Percentiles rank a stretch among this genome's conserved stretches.
These are phyloP conservation scores for Chaetothyriales sp. DNA, from an alignment of 2,329 filamentous ascomycete genomes.

Conservation along the genomic window DNA sequence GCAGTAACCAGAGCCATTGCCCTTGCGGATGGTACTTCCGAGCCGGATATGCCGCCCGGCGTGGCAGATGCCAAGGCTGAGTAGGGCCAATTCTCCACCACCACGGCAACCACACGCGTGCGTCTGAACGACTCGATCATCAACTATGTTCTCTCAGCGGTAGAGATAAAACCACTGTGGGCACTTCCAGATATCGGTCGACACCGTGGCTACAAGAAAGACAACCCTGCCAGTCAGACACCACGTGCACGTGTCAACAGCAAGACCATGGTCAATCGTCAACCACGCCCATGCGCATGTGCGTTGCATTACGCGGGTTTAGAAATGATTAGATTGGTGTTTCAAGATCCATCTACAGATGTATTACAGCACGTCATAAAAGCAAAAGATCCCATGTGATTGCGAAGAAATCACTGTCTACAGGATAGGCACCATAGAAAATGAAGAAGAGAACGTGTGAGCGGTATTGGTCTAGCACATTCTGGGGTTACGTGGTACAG, in stretches of 20 bases:
- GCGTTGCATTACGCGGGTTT: too few relatives aligned
- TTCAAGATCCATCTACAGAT: too few relatives aligned
- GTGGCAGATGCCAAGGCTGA: background rate
- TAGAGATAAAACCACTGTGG: too few relatives aligned
- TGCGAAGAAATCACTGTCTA: background rate
- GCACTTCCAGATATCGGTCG: too few relatives aligned
- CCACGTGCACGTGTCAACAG: slow-evolving; percentile 17
- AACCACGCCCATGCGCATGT: too few relatives aligned
- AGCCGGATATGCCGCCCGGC: background rate
- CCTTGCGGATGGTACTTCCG: slow-evolving; percentile 28
- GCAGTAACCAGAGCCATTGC: slow-evolving; percentile 53
- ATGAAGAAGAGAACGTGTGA: background rate
- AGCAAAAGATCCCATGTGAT: background rate
- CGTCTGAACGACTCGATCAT: background rate
- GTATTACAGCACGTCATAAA: background rate
- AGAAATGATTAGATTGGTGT: too few relatives aligned
- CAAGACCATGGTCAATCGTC: too few relatives aligned
- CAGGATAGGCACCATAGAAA: background rate
- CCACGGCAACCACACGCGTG: too few relatives aligned
- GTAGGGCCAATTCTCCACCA: too few relatives aligned
- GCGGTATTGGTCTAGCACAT: background rate
- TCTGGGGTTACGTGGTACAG: background rate
- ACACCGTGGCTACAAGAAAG: too few relatives aligned
- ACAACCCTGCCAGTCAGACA: too few relatives aligned
- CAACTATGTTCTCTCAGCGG: too few relatives aligned